Conservation (phyloP, 176 grass and related monocot species). For the Ensete ventricosum region DNA sequence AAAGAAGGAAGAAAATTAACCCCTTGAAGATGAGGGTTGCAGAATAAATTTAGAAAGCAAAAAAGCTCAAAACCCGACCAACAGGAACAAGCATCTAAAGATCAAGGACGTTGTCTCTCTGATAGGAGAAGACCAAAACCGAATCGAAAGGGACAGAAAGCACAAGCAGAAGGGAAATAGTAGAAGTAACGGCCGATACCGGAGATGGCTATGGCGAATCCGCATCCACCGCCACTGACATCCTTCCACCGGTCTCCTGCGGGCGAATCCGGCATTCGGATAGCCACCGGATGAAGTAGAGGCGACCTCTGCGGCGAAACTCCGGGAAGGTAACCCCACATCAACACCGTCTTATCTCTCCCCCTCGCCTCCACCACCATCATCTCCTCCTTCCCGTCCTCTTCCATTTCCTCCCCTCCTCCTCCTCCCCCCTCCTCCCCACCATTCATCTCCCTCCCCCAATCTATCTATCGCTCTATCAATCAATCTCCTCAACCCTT, state of each 20-base stretch:
- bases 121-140: neutral
- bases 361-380: slow-evolving; percentile 13
- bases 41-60: neutral
- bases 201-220: slow-evolving; percentile 92
- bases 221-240: slow-evolving; percentile 89
- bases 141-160: neutral
- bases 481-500: neutral
- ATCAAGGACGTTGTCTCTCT: neutral
- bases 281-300: slow-evolving; percentile 65
- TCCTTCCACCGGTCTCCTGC: slow-evolving; percentile 66
- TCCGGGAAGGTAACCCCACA: slow-evolving; percentile 98
- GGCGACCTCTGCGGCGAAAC: slow-evolving; percentile 84
- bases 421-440: slow-evolving; percentile 12
- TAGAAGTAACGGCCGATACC: slow-evolving; percentile 23
- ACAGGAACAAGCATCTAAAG: neutral
- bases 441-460: slow-evolving; percentile 58
- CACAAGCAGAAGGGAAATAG: neutral
- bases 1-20: neutral
- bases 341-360: slow-evolving; percentile 59
- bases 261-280: slow-evolving; percentile 39
- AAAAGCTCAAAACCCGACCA: neutral
- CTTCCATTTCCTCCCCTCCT: slow-evolving; percentile 29
- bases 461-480: neutral
- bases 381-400: slow-evolving; percentile 7
- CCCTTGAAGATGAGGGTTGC: no score